These are phyloP conservation scores for Colletotrichum liaoningense DNA, from an alignment of 2,329 filamentous ascomycete species.

Conservation along the genomic window DNA sequence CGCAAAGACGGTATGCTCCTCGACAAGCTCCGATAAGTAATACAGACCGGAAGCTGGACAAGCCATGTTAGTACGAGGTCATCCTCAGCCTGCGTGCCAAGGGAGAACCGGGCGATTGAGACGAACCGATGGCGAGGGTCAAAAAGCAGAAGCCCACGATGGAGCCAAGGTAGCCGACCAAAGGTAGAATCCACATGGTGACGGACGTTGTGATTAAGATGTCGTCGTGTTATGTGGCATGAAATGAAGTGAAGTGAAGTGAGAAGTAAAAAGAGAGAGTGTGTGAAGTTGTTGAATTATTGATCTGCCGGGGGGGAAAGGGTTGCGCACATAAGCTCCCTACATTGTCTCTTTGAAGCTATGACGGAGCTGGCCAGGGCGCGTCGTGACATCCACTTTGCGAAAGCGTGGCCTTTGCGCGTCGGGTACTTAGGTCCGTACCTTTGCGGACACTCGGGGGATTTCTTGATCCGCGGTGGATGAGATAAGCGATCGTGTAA, in stretches of 20 bases:
- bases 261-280: not conserved
- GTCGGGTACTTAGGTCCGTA: not conserved
- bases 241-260: not conserved
- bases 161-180: constrained; percentile 90
- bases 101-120: constrained; percentile 19
- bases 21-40: constrained; percentile 97
- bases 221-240: constrained; percentile 3
- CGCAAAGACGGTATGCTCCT: constrained; percentile 94
- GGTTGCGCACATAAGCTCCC: not conserved
- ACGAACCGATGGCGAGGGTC: constrained; percentile 88
- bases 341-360: not conserved
- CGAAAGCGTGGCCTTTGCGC: constrained; percentile 36
- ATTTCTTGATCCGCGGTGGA: constrained; percentile 6
- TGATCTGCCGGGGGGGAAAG: not conserved
- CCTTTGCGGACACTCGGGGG: not conserved
- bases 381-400: constrained; percentile 16
- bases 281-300: not conserved
- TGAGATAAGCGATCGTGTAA: constrained; percentile 1
- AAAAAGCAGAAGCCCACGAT: constrained; percentile 92
- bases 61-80: not conserved
- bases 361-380: constrained; percentile 4
- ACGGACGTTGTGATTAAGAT: not conserved
- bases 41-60: constrained; percentile 90
- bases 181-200: constrained; percentile 93
- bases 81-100: not conserved